A percentile compares a stretch with the other conserved stretches of the same genome.
These are phyloP conservation scores for Alternaria arbusti DNA, from an alignment of 2,329 filamentous ascomycete species.

Conservation along the genomic window DNA sequence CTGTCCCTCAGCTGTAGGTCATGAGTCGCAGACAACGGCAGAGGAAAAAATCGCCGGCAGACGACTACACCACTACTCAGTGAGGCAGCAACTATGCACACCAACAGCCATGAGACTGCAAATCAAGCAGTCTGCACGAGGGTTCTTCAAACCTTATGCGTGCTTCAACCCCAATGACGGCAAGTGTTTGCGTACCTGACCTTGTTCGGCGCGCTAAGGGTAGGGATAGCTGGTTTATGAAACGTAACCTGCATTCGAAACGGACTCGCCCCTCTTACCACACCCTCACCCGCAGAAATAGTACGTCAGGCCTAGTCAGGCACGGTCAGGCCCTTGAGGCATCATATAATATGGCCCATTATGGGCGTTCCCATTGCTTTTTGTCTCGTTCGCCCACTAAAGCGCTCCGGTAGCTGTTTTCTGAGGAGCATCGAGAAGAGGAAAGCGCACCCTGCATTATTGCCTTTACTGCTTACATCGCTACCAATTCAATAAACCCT, in stretches of 20 bases:
- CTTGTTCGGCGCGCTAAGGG: conserved; percentile 8
- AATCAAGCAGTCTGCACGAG: conserved; percentile 4
- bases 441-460: background rate
- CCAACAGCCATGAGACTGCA: conserved; percentile 3
- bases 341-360: conserved; percentile 20
- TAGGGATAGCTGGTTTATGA: conserved; percentile 18
- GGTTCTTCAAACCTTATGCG: conserved; percentile 11
- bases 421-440: background rate
- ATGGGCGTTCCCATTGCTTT: conserved; percentile 6
- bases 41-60: background rate
- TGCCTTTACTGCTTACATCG: background rate
- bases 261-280: conserved; percentile 15
- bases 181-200: conserved; percentile 15
- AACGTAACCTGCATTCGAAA: conserved; percentile 28
- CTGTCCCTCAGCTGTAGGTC: background rate
- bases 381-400: background rate
- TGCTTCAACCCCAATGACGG: conserved; percentile 11
- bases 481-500: background rate
- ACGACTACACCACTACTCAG: background rate
- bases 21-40: background rate
- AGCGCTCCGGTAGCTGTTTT: conserved; percentile 1
- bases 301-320: background rate
- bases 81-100: background rate
- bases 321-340: background rate
- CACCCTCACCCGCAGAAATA: conserved; percentile 8